Base-by-base conservation (phyloP, 768 basidiomycete species). In the Lactifluus piperatus region DNA sequence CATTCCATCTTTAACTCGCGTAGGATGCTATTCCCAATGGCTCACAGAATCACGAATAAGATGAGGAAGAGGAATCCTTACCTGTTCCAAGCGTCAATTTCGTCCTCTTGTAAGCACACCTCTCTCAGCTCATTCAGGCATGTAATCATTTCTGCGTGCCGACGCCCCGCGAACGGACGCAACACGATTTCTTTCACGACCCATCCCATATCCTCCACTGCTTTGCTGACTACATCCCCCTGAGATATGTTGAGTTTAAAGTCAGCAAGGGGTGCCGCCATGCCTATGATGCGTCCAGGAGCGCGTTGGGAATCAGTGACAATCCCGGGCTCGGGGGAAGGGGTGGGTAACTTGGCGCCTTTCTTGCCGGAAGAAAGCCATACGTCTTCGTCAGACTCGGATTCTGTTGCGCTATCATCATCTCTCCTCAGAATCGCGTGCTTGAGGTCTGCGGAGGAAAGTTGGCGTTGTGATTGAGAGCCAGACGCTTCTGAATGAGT, bases 171-270 rank as follows among this genome's bases (percentile, higher is more conserved):
- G 72, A 94, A 95, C 37, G 88, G 88, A 27, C 76, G 76, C 63
- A 79, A 69, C 10, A 88, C 76, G 44, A 92, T 79, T 68, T 91
- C 86, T 58, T 76, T 75, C 46, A 94, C 80, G 10, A 93, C 85
- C 16, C 70, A 76, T 13, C 78, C 82, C 48, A 94, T 71, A 70
- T 94, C 93, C 65, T 87, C 84, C 8, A 92, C 86, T 0, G 91
- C 91, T 71, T 94, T 92, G 14, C 79, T 82, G 39, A 94, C 89
- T 20, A 92, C 73, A 69, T 92, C 91, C 0, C 90, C 91, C 54
- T 78, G 78, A 27, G 75, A 77, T 34, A 89, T 72, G 67, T 90
- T 88, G 65, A 77, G 74, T 60, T 75, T 73, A 74, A 94, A 97
- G 70, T 95, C 93, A 47, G 75, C 74, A 52, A 94, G 74, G 1